Conservation (phyloP, 352 stramenopile genomes). For the Phytophthora hibernalis region DNA sequence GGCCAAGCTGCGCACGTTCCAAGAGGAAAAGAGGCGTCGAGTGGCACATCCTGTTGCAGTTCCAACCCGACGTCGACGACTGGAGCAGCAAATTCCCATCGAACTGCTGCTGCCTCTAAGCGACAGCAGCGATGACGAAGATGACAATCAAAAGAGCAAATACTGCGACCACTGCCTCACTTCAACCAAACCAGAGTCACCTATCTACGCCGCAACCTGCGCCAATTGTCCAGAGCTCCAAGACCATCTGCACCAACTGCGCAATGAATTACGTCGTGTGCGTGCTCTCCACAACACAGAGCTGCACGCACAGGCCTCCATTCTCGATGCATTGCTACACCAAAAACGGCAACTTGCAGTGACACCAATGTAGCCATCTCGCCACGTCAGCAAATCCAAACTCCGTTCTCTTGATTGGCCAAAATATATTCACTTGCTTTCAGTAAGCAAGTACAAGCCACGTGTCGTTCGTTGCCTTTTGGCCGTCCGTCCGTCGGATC, state of each 20-base stretch:
- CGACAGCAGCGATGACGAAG: slow-evolving; percentile 33
- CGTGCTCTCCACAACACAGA: slow-evolving; percentile 43
- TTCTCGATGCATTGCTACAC: slow-evolving; percentile 28
- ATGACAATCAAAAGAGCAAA: slow-evolving; percentile 20
- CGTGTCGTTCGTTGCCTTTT: slow-evolving; percentile 33
- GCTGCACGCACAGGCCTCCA: slow-evolving; percentile 41
- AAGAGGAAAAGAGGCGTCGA: slow-evolving; percentile 35
- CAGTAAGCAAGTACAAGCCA: slow-evolving; percentile 31
- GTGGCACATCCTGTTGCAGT: not conserved
- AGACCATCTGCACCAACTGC: slow-evolving; percentile 26
- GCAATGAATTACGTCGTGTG: slow-evolving; percentile 36
- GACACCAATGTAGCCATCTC: slow-evolving; percentile 31
- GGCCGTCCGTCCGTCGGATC: not conserved
- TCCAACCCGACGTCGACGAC: slow-evolving; percentile 7
- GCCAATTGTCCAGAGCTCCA: slow-evolving; percentile 31
- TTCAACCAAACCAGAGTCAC: slow-evolving; percentile 2
- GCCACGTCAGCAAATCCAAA: slow-evolving; percentile 28
- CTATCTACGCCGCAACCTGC: slow-evolving; percentile 11
- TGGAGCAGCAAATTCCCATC: slow-evolving; percentile 22
- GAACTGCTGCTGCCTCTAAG: slow-evolving; percentile 29
- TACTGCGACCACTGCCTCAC: slow-evolving; percentile 3
- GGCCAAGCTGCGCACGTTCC: slow-evolving; percentile 21
- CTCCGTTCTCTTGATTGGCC: slow-evolving; percentile 19
- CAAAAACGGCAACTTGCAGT: slow-evolving; percentile 22
- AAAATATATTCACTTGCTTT: slow-evolving; percentile 13